Evolutionary conservation across 768 basidiomycete genomes (phyloP).

Genomic region (Lanmaoa rubissima): DNA sequence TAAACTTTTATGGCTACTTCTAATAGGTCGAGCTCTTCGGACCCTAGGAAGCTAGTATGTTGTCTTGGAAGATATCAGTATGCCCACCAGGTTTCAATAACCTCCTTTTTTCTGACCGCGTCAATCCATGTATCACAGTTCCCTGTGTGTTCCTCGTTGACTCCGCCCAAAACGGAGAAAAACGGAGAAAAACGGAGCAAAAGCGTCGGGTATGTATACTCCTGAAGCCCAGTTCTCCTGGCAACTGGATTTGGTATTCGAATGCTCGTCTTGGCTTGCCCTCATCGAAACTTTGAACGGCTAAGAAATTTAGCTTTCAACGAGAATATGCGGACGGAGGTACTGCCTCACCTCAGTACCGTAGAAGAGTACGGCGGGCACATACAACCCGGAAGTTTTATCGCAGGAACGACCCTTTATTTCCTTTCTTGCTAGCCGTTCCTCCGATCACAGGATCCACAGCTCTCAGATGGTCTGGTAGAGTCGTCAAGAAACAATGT

Average conservation of each 20-base stretch:
- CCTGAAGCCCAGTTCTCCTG: constrained; percentile 8
- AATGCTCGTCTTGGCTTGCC: neutral
- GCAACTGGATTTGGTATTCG: constrained; percentile 1
- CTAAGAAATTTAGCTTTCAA: constrained; percentile 5
- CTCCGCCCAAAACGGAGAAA: neutral
- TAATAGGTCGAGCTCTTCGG: neutral
- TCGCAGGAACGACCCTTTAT: neutral
- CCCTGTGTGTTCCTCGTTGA: neutral
- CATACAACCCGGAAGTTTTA: neutral
- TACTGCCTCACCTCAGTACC: neutral
- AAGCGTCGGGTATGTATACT: constrained; percentile 4
- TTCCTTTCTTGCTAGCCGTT: neutral
- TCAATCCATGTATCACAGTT: neutral
- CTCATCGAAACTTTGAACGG: constrained; percentile 15
- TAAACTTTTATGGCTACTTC: too few species aligned
- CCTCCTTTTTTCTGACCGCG: neutral
- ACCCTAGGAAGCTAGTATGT: neutral
- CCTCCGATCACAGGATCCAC: neutral
- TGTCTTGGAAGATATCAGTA: neutral
- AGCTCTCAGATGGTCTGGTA: neutral
- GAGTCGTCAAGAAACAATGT: neutral
- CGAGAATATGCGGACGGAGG: neutral
- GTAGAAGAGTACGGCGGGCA: neutral
- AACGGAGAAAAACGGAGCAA: neutral
- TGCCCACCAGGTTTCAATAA: neutral